These are phyloP conservation scores for Triticum monococcum DNA, from an alignment of 176 grass and related monocot genomes.

Conservation along the genomic window DNA sequence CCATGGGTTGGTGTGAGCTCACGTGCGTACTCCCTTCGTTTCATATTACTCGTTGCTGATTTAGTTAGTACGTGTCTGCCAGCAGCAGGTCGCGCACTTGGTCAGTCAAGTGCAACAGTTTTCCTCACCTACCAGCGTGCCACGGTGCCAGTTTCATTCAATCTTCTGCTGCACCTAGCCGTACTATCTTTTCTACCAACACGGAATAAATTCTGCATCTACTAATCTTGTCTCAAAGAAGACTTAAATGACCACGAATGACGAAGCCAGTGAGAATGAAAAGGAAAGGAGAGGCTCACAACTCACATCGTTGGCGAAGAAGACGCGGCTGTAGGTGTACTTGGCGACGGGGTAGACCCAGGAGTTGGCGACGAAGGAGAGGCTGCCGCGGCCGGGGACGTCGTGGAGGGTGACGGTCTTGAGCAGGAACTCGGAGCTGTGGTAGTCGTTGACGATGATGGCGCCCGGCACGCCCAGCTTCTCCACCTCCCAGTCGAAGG, in stretches of 20 bases:
- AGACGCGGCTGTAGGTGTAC: constrained; percentile 54
- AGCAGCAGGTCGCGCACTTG: background rate
- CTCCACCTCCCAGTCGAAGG: constrained; percentile 65
- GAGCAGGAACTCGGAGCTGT: constrained; percentile 61
- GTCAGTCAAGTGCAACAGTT: background rate
- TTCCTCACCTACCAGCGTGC: background rate
- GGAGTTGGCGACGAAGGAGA: constrained; percentile 70
- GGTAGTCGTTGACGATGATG: constrained; percentile 66
- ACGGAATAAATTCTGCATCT: too few relatives aligned
- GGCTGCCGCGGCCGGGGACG: constrained; percentile 40
- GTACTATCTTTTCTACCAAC: background rate
- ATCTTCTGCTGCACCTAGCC: background rate
- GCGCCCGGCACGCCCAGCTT: constrained; percentile 59
- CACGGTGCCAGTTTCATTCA: background rate
- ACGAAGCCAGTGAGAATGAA: background rate
- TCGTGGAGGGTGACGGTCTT: constrained; percentile 70
- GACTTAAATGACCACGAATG: background rate
- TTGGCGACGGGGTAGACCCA: constrained; percentile 56
- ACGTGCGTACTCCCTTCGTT: too few relatives aligned
- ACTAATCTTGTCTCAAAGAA: too few relatives aligned
- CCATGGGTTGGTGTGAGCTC: too few relatives aligned
- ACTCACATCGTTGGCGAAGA: constrained; percentile 75
- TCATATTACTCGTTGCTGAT: too few relatives aligned
- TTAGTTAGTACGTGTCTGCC: too few relatives aligned
- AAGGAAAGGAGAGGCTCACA: too few relatives aligned